Evolutionary conservation across 352 stramenopile species (phyloP).

Genomic region (Globisporangium yorkense): DNA sequence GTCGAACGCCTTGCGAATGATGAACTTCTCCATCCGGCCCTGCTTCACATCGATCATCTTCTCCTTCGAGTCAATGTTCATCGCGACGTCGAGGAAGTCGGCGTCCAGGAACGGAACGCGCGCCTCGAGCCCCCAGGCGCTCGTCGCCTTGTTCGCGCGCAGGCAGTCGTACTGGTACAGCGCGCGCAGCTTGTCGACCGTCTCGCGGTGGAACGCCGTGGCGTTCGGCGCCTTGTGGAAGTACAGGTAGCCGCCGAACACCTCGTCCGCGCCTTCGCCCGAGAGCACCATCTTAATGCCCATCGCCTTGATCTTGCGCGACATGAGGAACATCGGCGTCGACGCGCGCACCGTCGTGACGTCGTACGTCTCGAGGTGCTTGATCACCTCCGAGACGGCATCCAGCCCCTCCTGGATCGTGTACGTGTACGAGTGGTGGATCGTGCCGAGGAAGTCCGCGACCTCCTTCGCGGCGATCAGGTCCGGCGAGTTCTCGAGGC

Average conservation of each 20-base stretch:
- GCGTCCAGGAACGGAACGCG: constrained; percentile 97
- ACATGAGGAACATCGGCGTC: constrained; percentile 99
- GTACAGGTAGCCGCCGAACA: constrained; percentile 99
- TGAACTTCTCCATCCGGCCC: constrained; percentile 98
- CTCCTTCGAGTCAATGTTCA: constrained; percentile 96
- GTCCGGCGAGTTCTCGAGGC: constrained; percentile 94
- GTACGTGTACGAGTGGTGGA: constrained; percentile 99
- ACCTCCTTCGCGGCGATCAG: constrained; percentile 95
- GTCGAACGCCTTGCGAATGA: constrained; percentile 98
- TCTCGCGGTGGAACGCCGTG: constrained; percentile 89
- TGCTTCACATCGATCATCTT: constrained; percentile 96
- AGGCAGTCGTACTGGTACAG: constrained; percentile 99
- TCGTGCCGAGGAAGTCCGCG: constrained; percentile 95
- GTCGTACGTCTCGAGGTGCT: constrained; percentile 98
- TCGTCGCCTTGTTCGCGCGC: constrained; percentile 98
- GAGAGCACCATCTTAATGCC: constrained; percentile 99
- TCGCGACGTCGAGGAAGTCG: constrained; percentile 97
- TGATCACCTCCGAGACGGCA: constrained; percentile 96
- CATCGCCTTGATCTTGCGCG: constrained; percentile 99
- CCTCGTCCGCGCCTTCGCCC: constrained; percentile 97
- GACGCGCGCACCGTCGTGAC: constrained; percentile 97
- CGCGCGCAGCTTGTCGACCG: constrained; percentile 93
- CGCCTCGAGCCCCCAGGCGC: constrained; percentile 96
- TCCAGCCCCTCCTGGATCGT: constrained; percentile 98
- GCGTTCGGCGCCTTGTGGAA: constrained; percentile 98